Base-by-base conservation (phyloP, 306 rosid species). In the Coriaria nepalensis region DNA sequence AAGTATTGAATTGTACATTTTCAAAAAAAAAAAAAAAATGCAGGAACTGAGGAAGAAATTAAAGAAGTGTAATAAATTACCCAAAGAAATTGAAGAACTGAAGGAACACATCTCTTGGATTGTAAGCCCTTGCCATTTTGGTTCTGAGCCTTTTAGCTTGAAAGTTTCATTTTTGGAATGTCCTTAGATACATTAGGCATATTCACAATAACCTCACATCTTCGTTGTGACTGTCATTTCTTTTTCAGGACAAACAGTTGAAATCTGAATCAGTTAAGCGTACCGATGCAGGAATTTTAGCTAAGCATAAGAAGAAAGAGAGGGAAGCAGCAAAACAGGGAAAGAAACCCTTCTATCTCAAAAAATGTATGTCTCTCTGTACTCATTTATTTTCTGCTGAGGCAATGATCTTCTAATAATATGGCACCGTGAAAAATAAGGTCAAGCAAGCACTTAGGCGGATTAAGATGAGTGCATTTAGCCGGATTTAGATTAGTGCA, bases 311-410 rank as follows among this genome's bases (percentile, higher is more conserved):
- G 75, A 84, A 73, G 69, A 81, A 68, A 65, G 92, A 78, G 68
- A 70, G 93, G 66, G 90, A 78, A 75, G 84, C 88, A 43, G 60
- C 75, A 40, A 83, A 83, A 63, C 74, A 68, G 61, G 97, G 90
- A 38, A 72, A 83, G 62, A 75, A 68, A 13, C 93, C 93, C 13
- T 74, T 76, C 64, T 83, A 64, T 78, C 57, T 78, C 37, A 72
- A 79, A 63, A 74, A 81, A 61, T 81, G 93, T 81, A 74, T 55
- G 4, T 4, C 38, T 20, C 41, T 47, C 52, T 53, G 44, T 53
- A 20, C 33, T 61, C 29, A 41, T 56, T 45, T 10, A 56, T 9
- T 35, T 12, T 45, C 20, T 12, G 8, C 37, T 12, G 7, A 37
- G 5, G 7, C 43, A 4, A 40, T 11, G 37, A 9, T 13, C 39